Conservation (phyloP, 2,329 filamentous ascomycete species). For the Aspergillus oerlinghausenensis region DNA sequence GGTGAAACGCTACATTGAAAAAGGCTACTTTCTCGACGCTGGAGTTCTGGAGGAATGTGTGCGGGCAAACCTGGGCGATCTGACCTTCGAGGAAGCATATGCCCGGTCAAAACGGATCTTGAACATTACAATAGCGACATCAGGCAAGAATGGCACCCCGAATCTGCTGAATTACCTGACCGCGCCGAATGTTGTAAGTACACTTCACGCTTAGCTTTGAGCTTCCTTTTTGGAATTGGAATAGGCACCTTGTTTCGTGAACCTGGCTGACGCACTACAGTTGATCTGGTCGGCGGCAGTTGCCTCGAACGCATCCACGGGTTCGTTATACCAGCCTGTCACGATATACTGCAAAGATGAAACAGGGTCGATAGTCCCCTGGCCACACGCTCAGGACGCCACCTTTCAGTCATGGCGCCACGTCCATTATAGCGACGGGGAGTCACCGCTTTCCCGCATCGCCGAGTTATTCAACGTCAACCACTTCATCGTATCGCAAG, state of each 20-base stretch:
- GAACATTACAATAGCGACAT: slow-evolving; percentile 85
- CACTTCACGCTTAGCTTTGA: neutral
- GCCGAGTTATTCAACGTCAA: slow-evolving; percentile 87
- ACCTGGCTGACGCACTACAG: slow-evolving; percentile 35
- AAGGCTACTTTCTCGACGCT: slow-evolving; percentile 81
- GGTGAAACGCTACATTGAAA: slow-evolving; percentile 62
- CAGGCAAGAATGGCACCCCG: slow-evolving; percentile 69
- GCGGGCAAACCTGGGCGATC: slow-evolving; percentile 75
- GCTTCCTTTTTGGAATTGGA: neutral
- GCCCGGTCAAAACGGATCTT: slow-evolving; percentile 77
- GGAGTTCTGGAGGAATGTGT: slow-evolving; percentile 79
- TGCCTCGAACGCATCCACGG: slow-evolving; percentile 45
- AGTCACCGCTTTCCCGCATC: slow-evolving; percentile 65
- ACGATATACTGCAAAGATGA: slow-evolving; percentile 75
- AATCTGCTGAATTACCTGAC: slow-evolving; percentile 89
- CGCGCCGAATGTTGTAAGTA: slow-evolving; percentile 80
- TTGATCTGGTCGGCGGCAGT: slow-evolving; percentile 52
- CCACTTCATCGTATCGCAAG: slow-evolving; percentile 92
- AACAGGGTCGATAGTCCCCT: slow-evolving; percentile 67
- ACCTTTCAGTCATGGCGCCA: slow-evolving; percentile 66
- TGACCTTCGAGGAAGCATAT: slow-evolving; percentile 93
- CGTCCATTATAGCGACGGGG: slow-evolving; percentile 61
- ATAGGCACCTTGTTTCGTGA: neutral
- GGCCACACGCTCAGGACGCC: slow-evolving; percentile 58
- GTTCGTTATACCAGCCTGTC: slow-evolving; percentile 61